Conservation (phyloP, 1,139 yeast species). For the Pichia sp. region DNA sequence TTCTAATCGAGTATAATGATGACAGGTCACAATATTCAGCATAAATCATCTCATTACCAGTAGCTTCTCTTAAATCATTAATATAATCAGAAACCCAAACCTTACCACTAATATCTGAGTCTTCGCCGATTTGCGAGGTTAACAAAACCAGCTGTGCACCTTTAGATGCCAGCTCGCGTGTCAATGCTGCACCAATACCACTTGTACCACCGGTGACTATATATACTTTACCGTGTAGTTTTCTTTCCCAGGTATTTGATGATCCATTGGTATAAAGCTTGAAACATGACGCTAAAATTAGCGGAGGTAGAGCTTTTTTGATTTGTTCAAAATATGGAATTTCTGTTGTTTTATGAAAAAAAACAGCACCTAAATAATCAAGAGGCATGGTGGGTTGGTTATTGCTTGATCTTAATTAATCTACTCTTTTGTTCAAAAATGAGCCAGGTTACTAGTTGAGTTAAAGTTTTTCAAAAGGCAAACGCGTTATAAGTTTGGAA, state of each 20-base stretch:
- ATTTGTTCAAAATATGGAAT: slow-evolving; percentile 68
- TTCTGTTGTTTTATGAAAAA: slow-evolving; percentile 63
- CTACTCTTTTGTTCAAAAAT: background rate
- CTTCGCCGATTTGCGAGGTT: slow-evolving; percentile 43
- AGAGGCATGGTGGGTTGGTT: slow-evolving; percentile 58
- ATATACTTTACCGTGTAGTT: slow-evolving; percentile 84
- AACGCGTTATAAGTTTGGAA: background rate
- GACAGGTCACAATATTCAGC: slow-evolving; percentile 84
- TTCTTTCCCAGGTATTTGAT: slow-evolving; percentile 82
- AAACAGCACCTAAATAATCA: slow-evolving; percentile 59
- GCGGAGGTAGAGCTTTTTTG: slow-evolving; percentile 47
- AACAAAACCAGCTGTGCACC: slow-evolving; percentile 87
- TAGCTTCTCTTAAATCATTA: slow-evolving; percentile 63
- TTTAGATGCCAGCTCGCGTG: slow-evolving; percentile 59
- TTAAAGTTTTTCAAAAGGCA: background rate
- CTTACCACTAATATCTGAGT: slow-evolving; percentile 32
- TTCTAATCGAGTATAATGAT: slow-evolving; percentile 69
- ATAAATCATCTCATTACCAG: slow-evolving; percentile 69
- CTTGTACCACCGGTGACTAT: slow-evolving; percentile 85
- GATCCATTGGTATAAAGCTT: slow-evolving; percentile 77
- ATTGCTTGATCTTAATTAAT: too few relatives aligned
- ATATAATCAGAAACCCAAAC: slow-evolving; percentile 73
- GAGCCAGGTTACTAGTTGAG: background rate
- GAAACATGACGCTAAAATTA: slow-evolving; percentile 39
- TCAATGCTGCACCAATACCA: slow-evolving; percentile 79